phyloP scores from a whole-genome alignment of 441 rosid species.

The Macaranga tanarius region DNA sequence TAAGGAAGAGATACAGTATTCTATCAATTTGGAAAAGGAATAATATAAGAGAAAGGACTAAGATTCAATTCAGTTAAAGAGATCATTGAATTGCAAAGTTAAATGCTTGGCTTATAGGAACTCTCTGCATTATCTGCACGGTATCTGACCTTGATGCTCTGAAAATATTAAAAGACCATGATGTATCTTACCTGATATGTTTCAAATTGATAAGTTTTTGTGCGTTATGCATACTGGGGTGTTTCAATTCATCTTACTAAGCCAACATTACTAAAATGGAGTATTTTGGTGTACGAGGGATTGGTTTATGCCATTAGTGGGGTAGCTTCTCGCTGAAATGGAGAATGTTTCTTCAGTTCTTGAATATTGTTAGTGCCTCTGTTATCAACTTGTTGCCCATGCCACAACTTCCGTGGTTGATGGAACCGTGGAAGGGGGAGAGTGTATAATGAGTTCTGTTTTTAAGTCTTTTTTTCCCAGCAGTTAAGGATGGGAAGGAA shows the following conservation, averaged over 20 bases:
- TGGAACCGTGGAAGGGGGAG: too few species aligned
- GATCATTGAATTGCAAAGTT: constrained; percentile 18
- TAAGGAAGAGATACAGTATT: constrained; percentile 13
- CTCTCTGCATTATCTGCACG: constrained; percentile 6
- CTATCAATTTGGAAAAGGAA: not conserved
- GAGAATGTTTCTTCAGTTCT: too few species aligned
- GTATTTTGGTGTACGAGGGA: not conserved
- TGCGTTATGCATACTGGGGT: not conserved
- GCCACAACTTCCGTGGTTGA: too few species aligned
- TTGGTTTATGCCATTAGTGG: not conserved
- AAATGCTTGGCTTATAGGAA: not conserved
- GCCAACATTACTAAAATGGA: not conserved
- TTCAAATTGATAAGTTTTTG: not conserved
- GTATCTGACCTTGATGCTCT: not conserved
- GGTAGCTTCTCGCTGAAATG: too few species aligned
- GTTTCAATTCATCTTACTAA: too few species aligned
- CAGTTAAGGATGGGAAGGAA: too few species aligned
- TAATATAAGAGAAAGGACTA: constrained; percentile 9
- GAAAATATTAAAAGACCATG: not conserved
- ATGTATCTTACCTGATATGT: not conserved
- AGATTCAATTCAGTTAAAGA: constrained; percentile 14
- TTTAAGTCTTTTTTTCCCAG: too few species aligned
- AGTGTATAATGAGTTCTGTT: too few species aligned
- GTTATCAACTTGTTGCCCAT: too few species aligned
- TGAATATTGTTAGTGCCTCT: too few species aligned